A percentile compares a stretch with the other conserved stretches of the same genome.
Evolutionary conservation across 805 yeast genomes (phyloP).

Genomic region (Lipomyces sp.): DNA sequence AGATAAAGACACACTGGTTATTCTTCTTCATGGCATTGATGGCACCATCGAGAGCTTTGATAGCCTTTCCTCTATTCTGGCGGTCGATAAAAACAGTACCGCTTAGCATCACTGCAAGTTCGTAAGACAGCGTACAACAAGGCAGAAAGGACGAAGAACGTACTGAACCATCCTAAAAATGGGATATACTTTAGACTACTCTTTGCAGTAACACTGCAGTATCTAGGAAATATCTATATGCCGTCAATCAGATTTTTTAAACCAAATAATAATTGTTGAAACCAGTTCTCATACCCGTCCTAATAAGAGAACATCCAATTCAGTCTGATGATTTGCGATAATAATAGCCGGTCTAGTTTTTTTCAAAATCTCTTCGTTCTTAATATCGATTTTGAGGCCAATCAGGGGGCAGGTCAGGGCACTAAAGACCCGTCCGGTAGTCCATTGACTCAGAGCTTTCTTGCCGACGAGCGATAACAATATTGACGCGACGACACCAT

Average conservation of each 20-base stretch:
- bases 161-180: constrained; percentile 86
- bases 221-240: constrained; percentile 69
- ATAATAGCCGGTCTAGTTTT: constrained; percentile 71
- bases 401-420: constrained; percentile 60
- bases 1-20: constrained; percentile 80
- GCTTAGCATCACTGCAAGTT: constrained; percentile 67
- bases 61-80: constrained; percentile 72
- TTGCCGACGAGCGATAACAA: constrained; percentile 70
- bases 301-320: constrained; percentile 78
- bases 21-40: constrained; percentile 61
- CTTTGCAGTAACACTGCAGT: constrained; percentile 92
- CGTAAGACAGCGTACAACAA: not conserved
- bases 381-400: constrained; percentile 72
- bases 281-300: constrained; percentile 53
- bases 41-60: constrained; percentile 73
- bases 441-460: constrained; percentile 81
- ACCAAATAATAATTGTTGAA: too few relatives aligned
- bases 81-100: constrained; percentile 94
- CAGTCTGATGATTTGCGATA: constrained; percentile 89
- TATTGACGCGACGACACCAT: constrained; percentile 60
- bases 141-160: not conserved
- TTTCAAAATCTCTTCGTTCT: constrained; percentile 62
- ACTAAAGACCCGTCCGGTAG: constrained; percentile 85
- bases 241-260: not conserved
- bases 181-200: constrained; percentile 83